Conservation (phyloP, 495 filamentous ascomycete species). For the Echria macrotheca region DNA sequence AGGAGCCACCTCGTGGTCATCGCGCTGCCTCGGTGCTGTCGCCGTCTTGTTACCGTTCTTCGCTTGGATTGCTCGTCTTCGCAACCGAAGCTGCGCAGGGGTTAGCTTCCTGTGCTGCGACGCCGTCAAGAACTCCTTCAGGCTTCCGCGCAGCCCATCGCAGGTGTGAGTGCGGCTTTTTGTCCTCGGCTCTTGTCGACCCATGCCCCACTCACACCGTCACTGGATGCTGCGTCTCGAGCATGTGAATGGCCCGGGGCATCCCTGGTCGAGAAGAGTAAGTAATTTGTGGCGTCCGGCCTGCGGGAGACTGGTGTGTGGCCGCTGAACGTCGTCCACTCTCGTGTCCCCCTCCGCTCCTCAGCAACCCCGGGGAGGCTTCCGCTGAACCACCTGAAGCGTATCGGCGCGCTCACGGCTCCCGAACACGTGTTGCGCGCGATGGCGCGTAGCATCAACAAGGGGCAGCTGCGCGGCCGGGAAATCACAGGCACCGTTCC, state of each 20-base stretch:
- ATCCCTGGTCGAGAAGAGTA: conserved; percentile 1
- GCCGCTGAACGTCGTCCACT: not conserved
- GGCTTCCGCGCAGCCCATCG: too few relatives aligned
- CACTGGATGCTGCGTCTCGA: not conserved
- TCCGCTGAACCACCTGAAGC: conserved; percentile 1
- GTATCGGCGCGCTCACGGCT: not conserved
- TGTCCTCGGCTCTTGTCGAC: not conserved
- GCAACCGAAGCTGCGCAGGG: too few relatives aligned
- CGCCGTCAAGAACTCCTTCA: too few relatives aligned
- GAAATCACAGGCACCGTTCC: too few relatives aligned
- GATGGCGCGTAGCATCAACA: not conserved
- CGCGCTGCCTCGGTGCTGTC: not conserved
- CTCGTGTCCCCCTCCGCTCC: not conserved
- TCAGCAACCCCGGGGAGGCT: not conserved
- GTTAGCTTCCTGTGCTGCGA: too few relatives aligned
- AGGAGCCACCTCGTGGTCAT: not conserved
- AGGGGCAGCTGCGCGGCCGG: not conserved
- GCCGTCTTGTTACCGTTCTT: too few relatives aligned
- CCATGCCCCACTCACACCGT: not conserved
- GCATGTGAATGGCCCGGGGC: conserved; percentile 13
- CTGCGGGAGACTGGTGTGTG: too few relatives aligned
- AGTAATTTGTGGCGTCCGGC: conserved; percentile 6
- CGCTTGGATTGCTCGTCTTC: too few relatives aligned
- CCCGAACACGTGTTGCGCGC: not conserved
- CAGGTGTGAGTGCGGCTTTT: not conserved